Conservation (phyloP, 2,329 filamentous ascomycete species). For the Epichloe scottii region DNA sequence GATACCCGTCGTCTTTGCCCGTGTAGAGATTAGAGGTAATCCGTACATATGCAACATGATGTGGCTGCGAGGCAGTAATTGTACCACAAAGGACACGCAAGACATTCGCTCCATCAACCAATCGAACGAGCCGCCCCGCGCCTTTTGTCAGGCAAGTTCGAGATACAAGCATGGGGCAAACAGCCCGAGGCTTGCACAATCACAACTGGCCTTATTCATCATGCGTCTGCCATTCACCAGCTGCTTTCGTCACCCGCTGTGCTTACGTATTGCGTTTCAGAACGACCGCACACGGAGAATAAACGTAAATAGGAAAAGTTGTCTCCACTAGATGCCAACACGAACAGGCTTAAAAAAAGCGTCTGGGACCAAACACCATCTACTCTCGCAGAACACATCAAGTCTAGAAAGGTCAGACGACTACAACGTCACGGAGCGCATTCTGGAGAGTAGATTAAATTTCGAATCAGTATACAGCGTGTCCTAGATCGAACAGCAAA, state of each 20-base stretch:
- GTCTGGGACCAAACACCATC: neutral
- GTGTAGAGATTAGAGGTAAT: no score
- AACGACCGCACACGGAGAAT: neutral
- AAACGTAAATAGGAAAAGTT: no score
- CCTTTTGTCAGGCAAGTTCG: neutral
- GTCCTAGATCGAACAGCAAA: neutral
- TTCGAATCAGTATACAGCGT: neutral
- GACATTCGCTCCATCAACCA: neutral
- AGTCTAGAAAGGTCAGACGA: neutral
- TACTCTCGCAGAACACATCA: neutral
- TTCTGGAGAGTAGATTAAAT: neutral
- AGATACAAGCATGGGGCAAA: neutral
- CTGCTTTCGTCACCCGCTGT: neutral
- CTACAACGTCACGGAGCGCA: neutral
- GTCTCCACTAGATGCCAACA: neutral
- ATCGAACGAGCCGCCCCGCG: neutral
- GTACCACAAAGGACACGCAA: neutral
- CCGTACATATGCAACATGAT: no score
- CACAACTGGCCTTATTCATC: neutral
- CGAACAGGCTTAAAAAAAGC: neutral
- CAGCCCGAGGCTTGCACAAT: neutral
- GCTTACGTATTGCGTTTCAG: neutral
- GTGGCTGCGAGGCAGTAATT: neutral
- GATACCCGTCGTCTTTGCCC: no score
- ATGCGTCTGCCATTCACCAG: neutral